These are phyloP conservation scores for Karstenula rhodostoma DNA, from an alignment of 2,329 filamentous ascomycete genomes.

Conservation along the genomic window DNA sequence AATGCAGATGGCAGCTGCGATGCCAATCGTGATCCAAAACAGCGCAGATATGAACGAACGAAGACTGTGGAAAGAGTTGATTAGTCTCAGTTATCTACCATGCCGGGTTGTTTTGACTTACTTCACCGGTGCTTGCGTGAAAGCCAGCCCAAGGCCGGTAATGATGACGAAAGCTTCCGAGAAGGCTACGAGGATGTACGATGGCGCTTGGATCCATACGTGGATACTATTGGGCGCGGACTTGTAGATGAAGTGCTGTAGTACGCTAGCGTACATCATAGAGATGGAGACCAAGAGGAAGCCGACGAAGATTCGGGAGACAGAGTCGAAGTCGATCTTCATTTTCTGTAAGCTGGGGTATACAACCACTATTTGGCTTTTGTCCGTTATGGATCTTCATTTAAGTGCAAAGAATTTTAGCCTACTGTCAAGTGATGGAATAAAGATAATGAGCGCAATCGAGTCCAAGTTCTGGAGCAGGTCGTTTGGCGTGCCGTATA, in stretches of 20 bases:
- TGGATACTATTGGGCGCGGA: conserved; percentile 68
- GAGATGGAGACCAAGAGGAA: conserved; percentile 58
- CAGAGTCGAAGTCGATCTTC: conserved; percentile 59
- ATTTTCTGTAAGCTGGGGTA: conserved; percentile 59
- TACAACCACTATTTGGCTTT: conserved; percentile 39
- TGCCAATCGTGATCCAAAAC: conserved; percentile 52
- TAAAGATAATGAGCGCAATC: conserved; percentile 62
- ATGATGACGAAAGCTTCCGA: conserved; percentile 67
- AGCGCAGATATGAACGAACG: conserved; percentile 74
- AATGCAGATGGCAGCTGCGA: conserved; percentile 66
- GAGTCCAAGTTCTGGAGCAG: conserved; percentile 65
- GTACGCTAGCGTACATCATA: conserved; percentile 60
- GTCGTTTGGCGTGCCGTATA: conserved; percentile 63
- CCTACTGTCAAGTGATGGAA: conserved; percentile 60
- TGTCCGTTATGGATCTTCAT: no score
- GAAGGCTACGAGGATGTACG: conserved; percentile 62
- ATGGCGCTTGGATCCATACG: conserved; percentile 63
- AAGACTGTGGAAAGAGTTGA: conserved; percentile 67
- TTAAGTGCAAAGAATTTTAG: no score
- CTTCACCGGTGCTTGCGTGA: conserved; percentile 78
- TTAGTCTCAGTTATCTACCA: no score
- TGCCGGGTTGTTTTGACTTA: conserved; percentile 63
- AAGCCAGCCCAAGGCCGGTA: conserved; percentile 77
- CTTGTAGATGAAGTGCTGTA: conserved; percentile 71
- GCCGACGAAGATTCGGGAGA: conserved; percentile 62